phyloP scores from a whole-genome alignment of 495 filamentous ascomycete species.

The Aspergillus diversus region DNA sequence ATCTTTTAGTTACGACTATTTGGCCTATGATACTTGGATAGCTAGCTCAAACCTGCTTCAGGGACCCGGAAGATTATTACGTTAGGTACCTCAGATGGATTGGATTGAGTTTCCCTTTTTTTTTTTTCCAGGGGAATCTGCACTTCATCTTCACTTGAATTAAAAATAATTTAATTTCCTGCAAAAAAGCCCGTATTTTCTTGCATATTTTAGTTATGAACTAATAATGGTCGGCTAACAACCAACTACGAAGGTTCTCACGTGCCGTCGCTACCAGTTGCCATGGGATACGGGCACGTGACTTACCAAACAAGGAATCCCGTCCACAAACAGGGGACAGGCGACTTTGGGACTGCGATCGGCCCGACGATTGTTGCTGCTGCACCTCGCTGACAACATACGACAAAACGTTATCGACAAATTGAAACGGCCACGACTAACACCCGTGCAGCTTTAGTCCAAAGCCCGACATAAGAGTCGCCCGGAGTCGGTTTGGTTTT shows the following conservation, averaged over 20 bases:
- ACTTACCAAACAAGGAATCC: constrained; percentile 20
- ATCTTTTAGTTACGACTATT: too few relatives aligned
- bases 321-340: constrained; percentile 16
- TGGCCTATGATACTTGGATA: too few relatives aligned
- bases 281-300: constrained; percentile 18
- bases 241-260: not conserved
- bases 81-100: too few relatives aligned
- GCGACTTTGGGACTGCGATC: constrained; percentile 4
- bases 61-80: too few relatives aligned
- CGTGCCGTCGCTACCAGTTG: constrained; percentile 12
- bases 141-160: too few relatives aligned
- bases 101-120: too few relatives aligned
- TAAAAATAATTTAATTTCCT: too few relatives aligned
- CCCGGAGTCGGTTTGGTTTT: not conserved
- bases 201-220: too few relatives aligned
- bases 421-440: constrained; percentile 3
- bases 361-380: constrained; percentile 6
- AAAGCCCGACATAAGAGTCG: not conserved
- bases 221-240: too few relatives aligned
- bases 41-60: too few relatives aligned
- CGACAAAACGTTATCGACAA: constrained; percentile 12
- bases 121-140: too few relatives aligned
- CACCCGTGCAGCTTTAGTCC: not conserved
- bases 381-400: constrained; percentile 19
- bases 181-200: too few relatives aligned